These are phyloP conservation scores for Cyamopsis tetragonoloba DNA, from an alignment of 306 rosid genomes.

Conservation along the genomic window DNA sequence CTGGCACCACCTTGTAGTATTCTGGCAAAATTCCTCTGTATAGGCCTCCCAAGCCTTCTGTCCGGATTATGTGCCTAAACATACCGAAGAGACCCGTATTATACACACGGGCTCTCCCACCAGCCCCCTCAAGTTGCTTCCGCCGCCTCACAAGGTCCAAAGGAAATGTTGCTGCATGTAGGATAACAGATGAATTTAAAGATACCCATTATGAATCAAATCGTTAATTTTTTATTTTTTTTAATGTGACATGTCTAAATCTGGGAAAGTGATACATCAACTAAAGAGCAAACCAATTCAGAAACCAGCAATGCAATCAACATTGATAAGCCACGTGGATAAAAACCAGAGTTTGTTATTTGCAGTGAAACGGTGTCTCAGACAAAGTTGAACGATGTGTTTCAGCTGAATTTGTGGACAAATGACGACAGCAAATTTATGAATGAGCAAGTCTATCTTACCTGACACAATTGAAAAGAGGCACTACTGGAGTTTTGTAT, in stretches of 20 bases:
- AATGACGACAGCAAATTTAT: neutral
- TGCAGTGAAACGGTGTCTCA: neutral
- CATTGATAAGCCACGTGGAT: slow-evolving; percentile 5
- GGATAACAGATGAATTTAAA: slow-evolving; percentile 31
- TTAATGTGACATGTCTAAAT: neutral
- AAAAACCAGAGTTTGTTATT: neutral
- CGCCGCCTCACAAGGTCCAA: slow-evolving; percentile 96
- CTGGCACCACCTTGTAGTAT: slow-evolving; percentile 97
- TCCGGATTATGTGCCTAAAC: slow-evolving; percentile 65
- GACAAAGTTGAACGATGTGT: neutral
- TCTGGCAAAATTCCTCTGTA: slow-evolving; percentile 95
- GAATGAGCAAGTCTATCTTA: neutral
- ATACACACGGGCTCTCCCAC: slow-evolving; percentile 92
- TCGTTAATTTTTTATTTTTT: neutral
- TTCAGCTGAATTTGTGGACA: neutral
- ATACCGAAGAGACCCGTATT: slow-evolving; percentile 66
- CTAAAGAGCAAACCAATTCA: neutral
- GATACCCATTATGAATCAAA: slow-evolving; percentile 13
- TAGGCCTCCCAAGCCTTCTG: slow-evolving; percentile 86
- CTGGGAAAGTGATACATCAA: neutral
- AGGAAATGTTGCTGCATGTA: slow-evolving; percentile 91
- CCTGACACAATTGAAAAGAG: neutral
- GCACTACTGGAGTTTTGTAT: slow-evolving; percentile 10
- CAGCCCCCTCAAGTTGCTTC: slow-evolving; percentile 95
- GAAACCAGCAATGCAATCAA: slow-evolving; percentile 1